Percentiles rank a stretch among this genome's conserved stretches.
Evolutionary conservation across 805 yeast species (phyloP).

Genomic region (Candida andamanensis): DNA sequence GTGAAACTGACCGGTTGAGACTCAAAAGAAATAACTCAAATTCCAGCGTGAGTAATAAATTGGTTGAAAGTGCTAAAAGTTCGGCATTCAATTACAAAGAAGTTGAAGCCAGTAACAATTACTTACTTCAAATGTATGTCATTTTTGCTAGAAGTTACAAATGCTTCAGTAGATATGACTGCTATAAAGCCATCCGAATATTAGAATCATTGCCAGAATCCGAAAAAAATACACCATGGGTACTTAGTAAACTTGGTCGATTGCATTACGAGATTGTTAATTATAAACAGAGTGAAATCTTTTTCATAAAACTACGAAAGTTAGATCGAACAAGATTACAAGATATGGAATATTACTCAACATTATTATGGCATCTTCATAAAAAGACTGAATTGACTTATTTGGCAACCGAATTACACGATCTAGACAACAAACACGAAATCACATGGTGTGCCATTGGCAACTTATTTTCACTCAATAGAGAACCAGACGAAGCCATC

Average conservation of each 20-base stretch:
- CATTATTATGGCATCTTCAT: conserved; percentile 88
- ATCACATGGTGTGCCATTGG: conserved; percentile 93
- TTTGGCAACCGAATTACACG: conserved; percentile 75
- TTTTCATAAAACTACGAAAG: conserved; percentile 56
- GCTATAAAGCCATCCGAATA: conserved; percentile 70
- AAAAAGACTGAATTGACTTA: conserved; percentile 74
- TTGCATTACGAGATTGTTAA: conserved; percentile 83
- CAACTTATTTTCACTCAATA: conserved; percentile 73
- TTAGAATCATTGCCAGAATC: conserved; percentile 59
- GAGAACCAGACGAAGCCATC: conserved; percentile 87
- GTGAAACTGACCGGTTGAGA: conserved; percentile 8
- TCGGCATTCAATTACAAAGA: conserved; percentile 14
- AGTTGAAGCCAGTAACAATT: conserved; percentile 32
- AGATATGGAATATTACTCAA: conserved; percentile 90
- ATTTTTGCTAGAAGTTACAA: conserved; percentile 57
- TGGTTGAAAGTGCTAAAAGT: conserved; percentile 1
- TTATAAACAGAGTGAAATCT: conserved; percentile 67
- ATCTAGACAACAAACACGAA: conserved; percentile 58
- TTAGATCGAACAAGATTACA: conserved; percentile 72
- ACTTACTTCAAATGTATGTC: conserved; percentile 44
- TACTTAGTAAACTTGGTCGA: conserved; percentile 71
- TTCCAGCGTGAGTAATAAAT: conserved; percentile 6
- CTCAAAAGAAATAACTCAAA: conserved; percentile 20
- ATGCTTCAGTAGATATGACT: conserved; percentile 62
- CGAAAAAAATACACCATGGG: conserved; percentile 77